Conservation (phyloP, 1,284 basidiomycete genomes). For the Ceraceosorus guamensis region DNA sequence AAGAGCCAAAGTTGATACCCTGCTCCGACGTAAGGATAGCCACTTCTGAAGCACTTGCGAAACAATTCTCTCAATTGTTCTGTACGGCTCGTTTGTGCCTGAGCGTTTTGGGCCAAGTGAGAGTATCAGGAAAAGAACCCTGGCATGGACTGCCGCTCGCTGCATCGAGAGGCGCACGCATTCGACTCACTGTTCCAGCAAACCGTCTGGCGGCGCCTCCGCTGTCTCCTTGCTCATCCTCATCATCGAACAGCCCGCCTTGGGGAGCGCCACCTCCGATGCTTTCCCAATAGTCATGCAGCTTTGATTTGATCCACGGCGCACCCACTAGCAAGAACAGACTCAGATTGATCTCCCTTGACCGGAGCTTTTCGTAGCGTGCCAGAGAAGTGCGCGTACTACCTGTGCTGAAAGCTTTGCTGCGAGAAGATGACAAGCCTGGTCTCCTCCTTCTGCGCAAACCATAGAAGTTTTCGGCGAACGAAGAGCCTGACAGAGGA, state of each 20-base stretch:
- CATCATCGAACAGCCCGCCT: constrained; percentile 55
- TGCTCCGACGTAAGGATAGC: constrained; percentile 76
- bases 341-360: constrained; percentile 17
- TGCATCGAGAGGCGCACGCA: background rate
- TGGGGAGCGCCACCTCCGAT: constrained; percentile 59
- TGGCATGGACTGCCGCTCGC: too few relatives aligned
- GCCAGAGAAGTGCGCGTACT: background rate
- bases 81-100: background rate
- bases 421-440: constrained; percentile 42
- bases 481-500: constrained; percentile 58
- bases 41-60: constrained; percentile 56
- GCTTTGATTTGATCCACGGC: constrained; percentile 81
- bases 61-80: constrained; percentile 6
- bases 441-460: constrained; percentile 69
- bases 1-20: constrained; percentile 74
- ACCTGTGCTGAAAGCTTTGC: background rate
- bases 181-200: background rate
- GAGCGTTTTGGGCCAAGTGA: too few relatives aligned
- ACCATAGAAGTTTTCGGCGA: constrained; percentile 88
- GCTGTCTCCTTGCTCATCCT: constrained; percentile 6
- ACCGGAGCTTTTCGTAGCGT: constrained; percentile 19
- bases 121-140: too few relatives aligned
- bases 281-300: constrained; percentile 80
- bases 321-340: constrained; percentile 62
- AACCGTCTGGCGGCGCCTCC: background rate